Base-by-base conservation (phyloP, 495 filamentous ascomycete species). In the Astrothelium subdiscretum region DNA sequence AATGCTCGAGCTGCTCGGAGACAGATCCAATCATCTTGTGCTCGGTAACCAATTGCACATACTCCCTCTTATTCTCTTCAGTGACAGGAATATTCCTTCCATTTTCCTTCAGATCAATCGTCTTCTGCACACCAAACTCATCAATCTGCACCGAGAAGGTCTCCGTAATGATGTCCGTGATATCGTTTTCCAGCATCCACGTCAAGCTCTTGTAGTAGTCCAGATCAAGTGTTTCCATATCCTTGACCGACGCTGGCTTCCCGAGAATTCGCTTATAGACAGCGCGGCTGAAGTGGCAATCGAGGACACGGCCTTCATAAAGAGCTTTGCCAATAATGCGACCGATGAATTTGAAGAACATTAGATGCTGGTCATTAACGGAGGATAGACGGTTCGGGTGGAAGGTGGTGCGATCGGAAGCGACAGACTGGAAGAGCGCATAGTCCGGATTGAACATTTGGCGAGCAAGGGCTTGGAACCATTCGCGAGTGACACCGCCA, bases 371-470 rank as follows among this genome's bases (percentile, higher is more conserved):
- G 12, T 87, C 84, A 70, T 99, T 99, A 82, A 99, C 83, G 43
- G 83, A 85, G 76, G 92, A 97, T 63, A 92, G 78, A 67, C 86
- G 89, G 73, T 96, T 97, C 22, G 94, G 94, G 75, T 99, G 94
- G 85, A 99, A 99, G 0, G 94, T 99, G 2, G 94, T 99, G 35
- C 92, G 85, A 70, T 99, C 94, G n/a, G 94, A 91, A 26, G 95
- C 94, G 32, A 99, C 94, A 2, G 94, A 95, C 59, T 88, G 89
- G 76, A 96, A 99, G 29, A 99, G 80, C 57, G 91, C 94, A 71
- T 97, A 99, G 74, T 95, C 92, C 58, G 95, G 88, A 76, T 99
- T 95, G 74, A 99, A 99, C 95, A 99, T 99, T 70, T 97, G 95
- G 59, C 92, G 81, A 13, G 94, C 85, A 67, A 99, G 88, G 43